Evolutionary conservation across 306 rosid species (phyloP), one percentile per base, ranked within the genome.

Genomic region (Vigna unguiculata): DNA sequence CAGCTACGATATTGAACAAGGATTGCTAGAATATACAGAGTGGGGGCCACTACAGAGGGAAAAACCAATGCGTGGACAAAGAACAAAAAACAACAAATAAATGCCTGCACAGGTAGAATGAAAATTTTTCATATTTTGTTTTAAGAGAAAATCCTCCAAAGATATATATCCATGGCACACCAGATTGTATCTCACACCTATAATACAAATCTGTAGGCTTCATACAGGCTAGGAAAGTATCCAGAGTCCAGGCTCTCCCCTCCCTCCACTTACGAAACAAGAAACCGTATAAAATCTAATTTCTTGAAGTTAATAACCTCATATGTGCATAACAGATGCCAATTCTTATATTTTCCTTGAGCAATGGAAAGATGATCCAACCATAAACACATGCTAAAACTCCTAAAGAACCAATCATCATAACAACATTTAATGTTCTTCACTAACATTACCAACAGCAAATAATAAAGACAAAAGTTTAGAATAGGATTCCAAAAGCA

Each of bases 401-500:
- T 32, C 51, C 57, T 16, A 46, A 53, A 74, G 78, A 48, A 74
- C 14, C 46, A 28, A 58, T 43, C 12, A 73, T 58, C 51, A 25
- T 57, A 72, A 34, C 45, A 72, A 38, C 22, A 40, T 57, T 38
- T 41, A 22, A n/a, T 28, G 32, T 45, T 59, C 69, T 45, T 74
- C 69, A 58, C 19, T 43, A 41, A 14, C 45, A 73, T 28, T 73
- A 53, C 78, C 57, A 58, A 58, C 69, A 22, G 78, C 38, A 24
- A 24, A 73, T 24, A 3, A 41, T 19, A 25, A 57, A 2, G 8
- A 41, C 9, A 13, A 41, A 13, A 66, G 12, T 43, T 43, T 4
- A 58, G 45, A 41, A 62, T 25, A 43, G 16, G 46, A 58, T 24
- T 58, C 68, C 14, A 4, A 73, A 72, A 40, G 66, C 24, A 73